phyloP scores from a whole-genome alignment of 1,139 yeast species.

The Pichia sp. region DNA sequence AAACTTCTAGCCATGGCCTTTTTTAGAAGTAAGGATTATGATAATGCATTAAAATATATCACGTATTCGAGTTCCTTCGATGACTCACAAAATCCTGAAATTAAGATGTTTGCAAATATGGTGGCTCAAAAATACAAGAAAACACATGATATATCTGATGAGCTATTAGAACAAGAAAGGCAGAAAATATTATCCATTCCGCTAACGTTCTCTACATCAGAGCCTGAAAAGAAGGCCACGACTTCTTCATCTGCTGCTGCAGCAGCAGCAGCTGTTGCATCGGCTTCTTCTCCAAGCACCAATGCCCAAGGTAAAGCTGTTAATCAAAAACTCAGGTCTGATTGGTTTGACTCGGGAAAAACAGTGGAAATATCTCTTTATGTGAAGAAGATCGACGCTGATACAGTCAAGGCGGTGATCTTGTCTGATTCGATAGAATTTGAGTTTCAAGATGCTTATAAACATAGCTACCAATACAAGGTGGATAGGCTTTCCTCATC shows the following conservation, averaged over 20 bases:
- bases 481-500: slow-evolving; percentile 48
- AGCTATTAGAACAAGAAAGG: slow-evolving; percentile 9
- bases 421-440: slow-evolving; percentile 20
- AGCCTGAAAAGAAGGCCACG: not conserved
- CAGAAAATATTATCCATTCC: slow-evolving; percentile 10
- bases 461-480: slow-evolving; percentile 46
- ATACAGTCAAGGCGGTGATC: slow-evolving; percentile 21
- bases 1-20: slow-evolving; percentile 54
- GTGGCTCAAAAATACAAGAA: slow-evolving; percentile 35
- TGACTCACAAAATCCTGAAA: slow-evolving; percentile 38
- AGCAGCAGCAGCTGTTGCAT: slow-evolving; percentile 23
- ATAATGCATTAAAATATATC: slow-evolving; percentile 47
- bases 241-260: not conserved
- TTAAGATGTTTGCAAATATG: slow-evolving; percentile 50
- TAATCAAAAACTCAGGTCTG: slow-evolving; percentile 50
- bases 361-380: slow-evolving; percentile 66
- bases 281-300: too few relatives aligned
- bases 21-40: slow-evolving; percentile 39
- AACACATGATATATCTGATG: slow-evolving; percentile 7
- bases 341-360: slow-evolving; percentile 71
- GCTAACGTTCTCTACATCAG: slow-evolving; percentile 9
- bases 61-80: slow-evolving; percentile 44
- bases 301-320: slow-evolving; percentile 1
- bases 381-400: slow-evolving; percentile 44
- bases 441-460: slow-evolving; percentile 26